Evolutionary conservation across 768 basidiomycete genomes (phyloP).

Genomic region (Cubamyces sp.): DNA sequence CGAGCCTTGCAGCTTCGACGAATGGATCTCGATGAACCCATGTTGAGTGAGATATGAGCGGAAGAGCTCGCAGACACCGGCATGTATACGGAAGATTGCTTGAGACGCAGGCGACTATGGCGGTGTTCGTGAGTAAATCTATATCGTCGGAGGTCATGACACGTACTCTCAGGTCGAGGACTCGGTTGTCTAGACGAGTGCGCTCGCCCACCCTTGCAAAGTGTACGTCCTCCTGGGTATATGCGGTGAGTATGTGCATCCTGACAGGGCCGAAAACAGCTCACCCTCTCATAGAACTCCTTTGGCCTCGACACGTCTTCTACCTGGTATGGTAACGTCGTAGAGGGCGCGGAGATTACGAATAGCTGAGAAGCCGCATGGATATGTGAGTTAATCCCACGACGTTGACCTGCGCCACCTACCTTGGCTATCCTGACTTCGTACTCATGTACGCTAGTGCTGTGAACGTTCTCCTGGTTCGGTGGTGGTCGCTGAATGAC

Average conservation of each 20-base stretch:
- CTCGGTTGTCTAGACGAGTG: constrained; percentile 91
- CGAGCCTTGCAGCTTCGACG: constrained; percentile 93
- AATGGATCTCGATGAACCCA: constrained; percentile 93
- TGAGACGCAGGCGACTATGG: constrained; percentile 75
- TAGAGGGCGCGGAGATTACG: constrained; percentile 30
- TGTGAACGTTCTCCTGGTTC: constrained; percentile 67
- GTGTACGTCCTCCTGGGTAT: constrained; percentile 48
- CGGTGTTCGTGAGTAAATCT: no score
- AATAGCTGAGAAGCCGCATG: constrained; percentile 23
- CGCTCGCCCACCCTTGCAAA: constrained; percentile 83
- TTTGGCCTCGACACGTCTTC: constrained; percentile 33
- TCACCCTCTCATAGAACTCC: constrained; percentile 21
- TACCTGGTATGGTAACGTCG: constrained; percentile 37
- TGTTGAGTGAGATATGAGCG: constrained; percentile 71
- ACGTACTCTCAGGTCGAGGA: constrained; percentile 89
- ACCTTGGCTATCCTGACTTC: constrained; percentile 87
- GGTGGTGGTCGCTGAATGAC: constrained; percentile 75
- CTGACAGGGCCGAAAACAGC: constrained; percentile 7
- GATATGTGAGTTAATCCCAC: background rate
- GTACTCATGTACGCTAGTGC: constrained; percentile 82
- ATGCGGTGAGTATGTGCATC: constrained; percentile 65
- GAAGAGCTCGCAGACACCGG: constrained; percentile 87
- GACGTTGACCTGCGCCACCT: constrained; percentile 22
- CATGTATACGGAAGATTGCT: constrained; percentile 90
- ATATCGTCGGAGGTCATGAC: background rate